Evolutionary conservation across 202 grass and related monocot species (phyloP), one percentile per base, ranked within the genome.

Genomic region (Setaria italica): DNA sequence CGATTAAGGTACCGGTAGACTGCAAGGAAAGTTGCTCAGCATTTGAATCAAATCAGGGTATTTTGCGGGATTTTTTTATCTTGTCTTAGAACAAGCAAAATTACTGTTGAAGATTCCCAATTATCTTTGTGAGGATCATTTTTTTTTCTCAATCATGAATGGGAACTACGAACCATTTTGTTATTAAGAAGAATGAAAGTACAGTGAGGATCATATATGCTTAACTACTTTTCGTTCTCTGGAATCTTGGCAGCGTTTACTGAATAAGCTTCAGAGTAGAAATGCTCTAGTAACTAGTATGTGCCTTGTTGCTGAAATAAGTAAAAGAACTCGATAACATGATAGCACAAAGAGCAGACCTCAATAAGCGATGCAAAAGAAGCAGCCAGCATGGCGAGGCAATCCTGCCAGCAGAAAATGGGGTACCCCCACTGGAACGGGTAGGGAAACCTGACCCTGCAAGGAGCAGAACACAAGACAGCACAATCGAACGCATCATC

Each of bases 401-500:
- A 86, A 84, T 99, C 97, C 16, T 94, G 88, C 0, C 81, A 94
- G 70, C 83, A 84, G 86, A 99, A 99, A 50, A 86, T 88, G 1
- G 97, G 97, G 78, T 89, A 89, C 7, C 93, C 97, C 97, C 93
- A 99, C 91, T 99, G 97, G 81, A 99, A 96, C 80, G 97, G 97
- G 32, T 96, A 99, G 9, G 97, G 97, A 82, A 99, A 90, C 85
- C 92, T 92, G 71, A 94, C 86, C 97, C 97, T 99, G 88, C 77
- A 85, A 46, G 47, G 59, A 19, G 63, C 48, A 88, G 62, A 88
- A 42, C 20, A 46, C 43, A 46, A 46, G 6, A 41, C 39, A 6
- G 51, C 30, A 45, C 13, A 6, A 7, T 7, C 60, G 11, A 63
- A 33, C 14, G 12, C 78, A 71, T 33, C 37, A 34, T 82, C 48